A percentile compares a stretch with the other conserved stretches of the same genome.
These are phyloP conservation scores for Spergularia azorica DNA, from an alignment of 179 eudicot genomes.

Conservation along the genomic window DNA sequence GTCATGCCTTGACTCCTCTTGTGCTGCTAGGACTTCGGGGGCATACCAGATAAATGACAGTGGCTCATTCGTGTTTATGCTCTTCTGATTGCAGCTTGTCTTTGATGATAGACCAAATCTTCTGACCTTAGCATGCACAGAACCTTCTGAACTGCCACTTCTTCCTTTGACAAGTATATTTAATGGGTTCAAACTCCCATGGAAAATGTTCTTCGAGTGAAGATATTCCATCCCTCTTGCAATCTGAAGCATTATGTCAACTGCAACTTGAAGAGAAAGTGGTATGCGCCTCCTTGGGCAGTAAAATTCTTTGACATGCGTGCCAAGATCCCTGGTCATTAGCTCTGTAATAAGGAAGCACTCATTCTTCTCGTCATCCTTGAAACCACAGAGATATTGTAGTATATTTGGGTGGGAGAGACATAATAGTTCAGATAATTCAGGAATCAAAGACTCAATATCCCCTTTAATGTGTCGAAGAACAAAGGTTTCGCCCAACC, in stretches of 20 bases:
- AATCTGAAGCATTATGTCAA: constrained; percentile 81
- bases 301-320: constrained; percentile 49
- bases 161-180: constrained; percentile 56
- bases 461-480: constrained; percentile 56
- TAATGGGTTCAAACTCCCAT: constrained; percentile 72
- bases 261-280: constrained; percentile 50
- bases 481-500: constrained; percentile 76
- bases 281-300: constrained; percentile 53
- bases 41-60: constrained; percentile 66
- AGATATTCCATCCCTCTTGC: constrained; percentile 92
- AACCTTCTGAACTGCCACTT: constrained; percentile 39
- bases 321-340: constrained; percentile 60
- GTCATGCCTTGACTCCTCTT: constrained; percentile 41
- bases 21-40: constrained; percentile 62
- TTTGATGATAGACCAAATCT: constrained; percentile 53
- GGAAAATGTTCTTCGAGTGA: constrained; percentile 67
- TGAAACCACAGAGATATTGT: constrained; percentile 58
- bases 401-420: constrained; percentile 74
- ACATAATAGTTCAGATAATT: constrained; percentile 42
- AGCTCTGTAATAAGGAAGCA: constrained; percentile 69
- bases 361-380: constrained; percentile 65
- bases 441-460: constrained; percentile 42
- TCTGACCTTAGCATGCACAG: constrained; percentile 57
- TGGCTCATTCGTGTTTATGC: constrained; percentile 33
- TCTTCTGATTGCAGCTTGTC: constrained; percentile 28